Conservation (phyloP, 257 asterid genomes). For the Nicotiana otophora region DNA sequence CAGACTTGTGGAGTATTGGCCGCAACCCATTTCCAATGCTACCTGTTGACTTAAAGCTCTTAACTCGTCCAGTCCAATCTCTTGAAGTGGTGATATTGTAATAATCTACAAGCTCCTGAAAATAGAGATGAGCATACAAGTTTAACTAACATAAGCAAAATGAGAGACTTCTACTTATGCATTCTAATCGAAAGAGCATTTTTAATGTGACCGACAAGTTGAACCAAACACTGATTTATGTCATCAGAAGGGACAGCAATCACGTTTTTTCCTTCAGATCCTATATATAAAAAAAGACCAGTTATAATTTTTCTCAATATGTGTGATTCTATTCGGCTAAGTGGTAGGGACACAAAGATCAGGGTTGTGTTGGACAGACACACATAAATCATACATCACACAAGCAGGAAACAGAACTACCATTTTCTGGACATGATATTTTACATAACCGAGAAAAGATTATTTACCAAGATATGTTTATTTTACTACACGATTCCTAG, state of each 20-base stretch:
- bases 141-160: not conserved
- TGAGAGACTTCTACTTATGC: not conserved
- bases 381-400: not conserved
- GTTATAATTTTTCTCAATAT: not conserved
- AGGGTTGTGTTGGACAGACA: not conserved
- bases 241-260: not conserved
- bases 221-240: not conserved
- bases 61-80: slow-evolving; percentile 95
- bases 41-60: slow-evolving; percentile 81
- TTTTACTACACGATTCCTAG: not conserved
- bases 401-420: not conserved
- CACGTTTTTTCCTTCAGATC: not conserved
- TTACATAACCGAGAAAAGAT: not conserved
- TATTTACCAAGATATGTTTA: not conserved
- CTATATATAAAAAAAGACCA: not conserved
- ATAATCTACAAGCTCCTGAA: slow-evolving; percentile 83
- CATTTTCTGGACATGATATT: not conserved
- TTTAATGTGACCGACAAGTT: not conserved
- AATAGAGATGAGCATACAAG: slow-evolving; percentile 3
- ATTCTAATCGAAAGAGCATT: not conserved
- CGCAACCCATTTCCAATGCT: slow-evolving; percentile 77
- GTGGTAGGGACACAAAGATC: not conserved
- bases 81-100: slow-evolving; percentile 77
- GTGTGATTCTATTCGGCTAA: not conserved
- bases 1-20: slow-evolving; percentile 85